Evolutionary conservation across 1,284 basidiomycete genomes (phyloP).

Genomic region (Amylostereum chailletii): DNA sequence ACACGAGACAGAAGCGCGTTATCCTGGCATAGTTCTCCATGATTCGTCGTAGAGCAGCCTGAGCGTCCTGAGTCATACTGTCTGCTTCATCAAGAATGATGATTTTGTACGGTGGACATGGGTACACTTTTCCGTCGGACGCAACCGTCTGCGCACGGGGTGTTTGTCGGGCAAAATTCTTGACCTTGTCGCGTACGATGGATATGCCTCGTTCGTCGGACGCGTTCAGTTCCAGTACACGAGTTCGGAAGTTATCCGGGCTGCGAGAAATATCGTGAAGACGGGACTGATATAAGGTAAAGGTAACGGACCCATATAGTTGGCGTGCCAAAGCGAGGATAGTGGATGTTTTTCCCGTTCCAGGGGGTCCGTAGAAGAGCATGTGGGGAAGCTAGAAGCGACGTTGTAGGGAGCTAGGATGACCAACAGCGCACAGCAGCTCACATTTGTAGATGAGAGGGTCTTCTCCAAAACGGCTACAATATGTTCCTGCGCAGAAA

Average conservation of each 20-base stretch:
- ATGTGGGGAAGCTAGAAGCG: conserved; percentile 85
- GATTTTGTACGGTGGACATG: conserved; percentile 98
- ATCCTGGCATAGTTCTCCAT: conserved; percentile 98
- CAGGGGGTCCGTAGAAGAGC: conserved; percentile 99
- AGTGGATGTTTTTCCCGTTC: conserved; percentile 98
- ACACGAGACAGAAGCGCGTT: conserved; percentile 96
- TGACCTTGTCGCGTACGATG: conserved; percentile 98
- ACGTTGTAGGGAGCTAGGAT: neutral
- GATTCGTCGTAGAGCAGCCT: conserved; percentile 90
- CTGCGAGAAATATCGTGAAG: conserved; percentile 31
- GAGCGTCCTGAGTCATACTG: conserved; percentile 99
- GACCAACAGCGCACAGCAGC: conserved; percentile 14
- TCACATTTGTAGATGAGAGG: conserved; percentile 85
- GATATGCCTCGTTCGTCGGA: conserved; percentile 97
- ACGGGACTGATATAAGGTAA: conserved; percentile 1
- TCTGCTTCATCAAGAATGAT: conserved; percentile 99
- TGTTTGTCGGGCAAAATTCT: conserved; percentile 94
- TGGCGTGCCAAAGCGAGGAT: conserved; percentile 93
- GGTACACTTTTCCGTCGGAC: conserved; percentile 81
- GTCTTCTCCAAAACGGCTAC: conserved; percentile 90
- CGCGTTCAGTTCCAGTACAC: conserved; percentile 97
- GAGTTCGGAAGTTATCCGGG: conserved; percentile 88
- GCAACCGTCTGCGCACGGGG: conserved; percentile 70
- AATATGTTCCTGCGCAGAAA: conserved; percentile 95
- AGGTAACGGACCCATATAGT: conserved; percentile 76